Base-by-base conservation (phyloP, 2,329 filamentous ascomycete species). In the Bisporella sp. region DNA sequence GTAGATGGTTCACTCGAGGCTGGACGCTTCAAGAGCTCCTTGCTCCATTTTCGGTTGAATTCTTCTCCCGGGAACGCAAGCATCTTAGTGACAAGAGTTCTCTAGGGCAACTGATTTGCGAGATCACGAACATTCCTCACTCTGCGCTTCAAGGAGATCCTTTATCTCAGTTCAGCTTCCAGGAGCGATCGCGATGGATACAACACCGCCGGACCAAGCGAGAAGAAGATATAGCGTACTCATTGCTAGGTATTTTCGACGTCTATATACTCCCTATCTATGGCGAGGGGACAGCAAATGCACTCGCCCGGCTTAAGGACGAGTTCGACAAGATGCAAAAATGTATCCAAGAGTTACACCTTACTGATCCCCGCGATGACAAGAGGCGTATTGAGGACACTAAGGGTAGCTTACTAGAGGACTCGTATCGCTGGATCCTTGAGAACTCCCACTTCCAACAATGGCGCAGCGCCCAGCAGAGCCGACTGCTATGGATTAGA, bases 141-240 rank as follows among this genome's bases (percentile, higher is more conserved):
- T 47, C 32, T 29, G 50, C 50, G 12, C 50, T 55, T 46, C 40
- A 33, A 48, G 50, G 35, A 13, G 33, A 11, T 29, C n/a, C 35
- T 29, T 29, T 53, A 6, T 53, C 53, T 30, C 12, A 50, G 12
- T 52, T 54, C 33, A 37, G 21, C 32, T 42, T 52, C 39, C 46
- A 44, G 31, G 39, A 54, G 21, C 53, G 46, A 49, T 37, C 73
- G 66, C 68, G 66, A 1, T 72, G 70, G 70, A 69, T 69, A 3
- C 60, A 67, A 2, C 49, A 57, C 5, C 62, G 70, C 1, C 29
- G 57, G 3, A 71, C 69, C 1, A 66, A 61, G 0, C 54, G 66
- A 3, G 11, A 41, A 0, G 71, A 75, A 46, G 72, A 74, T 39
- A 63, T 64, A 21, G 69, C 71, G 0, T 74, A 42, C 41, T 42